These are phyloP conservation scores for Astrothelium macrocarpum DNA, from an alignment of 495 filamentous ascomycete genomes.

Conservation along the genomic window DNA sequence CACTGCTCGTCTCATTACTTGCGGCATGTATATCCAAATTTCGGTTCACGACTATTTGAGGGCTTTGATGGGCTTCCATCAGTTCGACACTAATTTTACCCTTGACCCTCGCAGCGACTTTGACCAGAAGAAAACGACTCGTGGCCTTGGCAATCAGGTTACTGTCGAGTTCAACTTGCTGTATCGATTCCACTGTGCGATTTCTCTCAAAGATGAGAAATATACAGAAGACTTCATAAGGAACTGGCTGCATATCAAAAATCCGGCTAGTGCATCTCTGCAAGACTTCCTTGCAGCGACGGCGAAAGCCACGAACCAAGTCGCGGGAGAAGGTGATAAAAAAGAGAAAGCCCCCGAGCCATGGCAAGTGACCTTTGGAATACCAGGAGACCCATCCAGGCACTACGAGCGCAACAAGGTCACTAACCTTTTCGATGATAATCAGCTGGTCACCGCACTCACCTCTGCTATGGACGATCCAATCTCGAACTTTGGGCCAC, in stretches of 20 bases:
- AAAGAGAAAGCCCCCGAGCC: slow-evolving; percentile 2
- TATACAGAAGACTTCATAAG: slow-evolving; percentile 52
- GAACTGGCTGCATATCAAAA: slow-evolving; percentile 1
- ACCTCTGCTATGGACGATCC: slow-evolving; percentile 27
- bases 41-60: slow-evolving; percentile 75
- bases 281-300: slow-evolving; percentile 4
- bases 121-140: slow-evolving; percentile 7
- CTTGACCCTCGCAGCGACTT: slow-evolving; percentile 51
- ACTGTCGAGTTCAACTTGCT: slow-evolving; percentile 70
- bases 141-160: slow-evolving; percentile 62
- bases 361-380: slow-evolving; percentile 6
- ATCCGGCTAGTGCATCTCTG: neutral
- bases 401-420: slow-evolving; percentile 4
- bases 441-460: neutral
- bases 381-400: neutral
- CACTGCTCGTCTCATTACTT: slow-evolving; percentile 66
- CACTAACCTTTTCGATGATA: slow-evolving; percentile 6
- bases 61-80: slow-evolving; percentile 75
- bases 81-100: slow-evolving; percentile 67
- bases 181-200: slow-evolving; percentile 73
- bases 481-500: slow-evolving; percentile 34
- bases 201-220: slow-evolving; percentile 60
- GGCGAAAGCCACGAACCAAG: neutral
- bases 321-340: neutral
- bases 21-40: slow-evolving; percentile 77